Conservation (phyloP, 345 rosid genomes). For the Populus nigra region DNA sequence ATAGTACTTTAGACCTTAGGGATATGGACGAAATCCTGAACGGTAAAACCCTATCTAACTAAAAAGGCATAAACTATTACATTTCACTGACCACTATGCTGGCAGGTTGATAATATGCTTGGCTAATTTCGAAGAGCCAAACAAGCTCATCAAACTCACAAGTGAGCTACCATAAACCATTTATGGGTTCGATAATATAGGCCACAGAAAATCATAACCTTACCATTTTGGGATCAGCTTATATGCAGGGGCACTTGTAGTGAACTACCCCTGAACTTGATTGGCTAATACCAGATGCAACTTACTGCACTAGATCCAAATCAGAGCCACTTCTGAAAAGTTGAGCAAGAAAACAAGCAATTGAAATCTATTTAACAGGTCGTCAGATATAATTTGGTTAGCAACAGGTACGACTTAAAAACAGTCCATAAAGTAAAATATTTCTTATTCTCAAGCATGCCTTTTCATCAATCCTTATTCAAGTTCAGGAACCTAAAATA, state of each 20-base stretch:
- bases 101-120: neutral
- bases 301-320: neutral
- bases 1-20: neutral
- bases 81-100: neutral
- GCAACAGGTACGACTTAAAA: no score
- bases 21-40: no score
- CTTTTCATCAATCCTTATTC: no score
- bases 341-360: neutral
- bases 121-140: neutral
- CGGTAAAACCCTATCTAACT: no score
- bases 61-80: neutral
- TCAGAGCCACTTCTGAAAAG: neutral
- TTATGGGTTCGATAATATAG: neutral
- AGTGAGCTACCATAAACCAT: neutral
- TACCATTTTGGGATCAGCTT: neutral
- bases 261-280: neutral
- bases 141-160: neutral
- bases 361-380: neutral
- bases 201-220: neutral
- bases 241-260: neutral
- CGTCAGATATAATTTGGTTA: no score
- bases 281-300: neutral
- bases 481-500: no score
- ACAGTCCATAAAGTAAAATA: no score
- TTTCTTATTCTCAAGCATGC: no score